phyloP scores from a whole-genome alignment of 805 yeast genomes.

The Suhomyces sp. region DNA sequence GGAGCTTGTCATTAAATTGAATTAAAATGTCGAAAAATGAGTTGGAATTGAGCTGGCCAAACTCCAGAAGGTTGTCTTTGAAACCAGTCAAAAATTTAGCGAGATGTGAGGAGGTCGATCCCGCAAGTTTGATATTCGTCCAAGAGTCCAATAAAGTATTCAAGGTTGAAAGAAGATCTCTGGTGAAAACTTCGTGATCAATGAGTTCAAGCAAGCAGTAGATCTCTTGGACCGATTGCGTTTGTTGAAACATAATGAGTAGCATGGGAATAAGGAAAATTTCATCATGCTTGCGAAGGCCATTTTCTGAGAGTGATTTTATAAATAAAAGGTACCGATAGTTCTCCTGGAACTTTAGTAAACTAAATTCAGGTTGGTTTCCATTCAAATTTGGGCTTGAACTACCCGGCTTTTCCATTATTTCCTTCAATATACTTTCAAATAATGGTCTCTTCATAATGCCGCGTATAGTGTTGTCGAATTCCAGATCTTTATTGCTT shows the following conservation, averaged over 20 bases:
- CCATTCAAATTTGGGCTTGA: not conserved
- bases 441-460: slow-evolving; percentile 31
- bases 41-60: slow-evolving; percentile 28
- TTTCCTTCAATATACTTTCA: slow-evolving; percentile 18
- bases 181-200: slow-evolving; percentile 29
- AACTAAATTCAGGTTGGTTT: slow-evolving; percentile 5
- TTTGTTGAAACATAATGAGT: slow-evolving; percentile 26
- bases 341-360: slow-evolving; percentile 18
- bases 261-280: slow-evolving; percentile 37
- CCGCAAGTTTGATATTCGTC: slow-evolving; percentile 17
- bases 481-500: slow-evolving; percentile 32
- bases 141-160: slow-evolving; percentile 28
- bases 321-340: slow-evolving; percentile 33
- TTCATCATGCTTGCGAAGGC: slow-evolving; percentile 39
- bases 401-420: slow-evolving; percentile 1
- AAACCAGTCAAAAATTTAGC: slow-evolving; percentile 22
- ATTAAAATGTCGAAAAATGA: slow-evolving; percentile 31
- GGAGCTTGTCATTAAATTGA: slow-evolving; percentile 41
- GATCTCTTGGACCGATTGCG: slow-evolving; percentile 22
- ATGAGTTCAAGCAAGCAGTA: slow-evolving; percentile 32
- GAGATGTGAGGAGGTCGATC: slow-evolving; percentile 17
- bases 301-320: slow-evolving; percentile 36
- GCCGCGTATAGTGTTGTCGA: slow-evolving; percentile 21
- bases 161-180: slow-evolving; percentile 23
- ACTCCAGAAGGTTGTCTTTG: slow-evolving; percentile 25